Evolutionary conservation across 495 filamentous ascomycete species (phyloP), one percentile per base, ranked within the genome.

Genomic region (Xylaria telfairii): DNA sequence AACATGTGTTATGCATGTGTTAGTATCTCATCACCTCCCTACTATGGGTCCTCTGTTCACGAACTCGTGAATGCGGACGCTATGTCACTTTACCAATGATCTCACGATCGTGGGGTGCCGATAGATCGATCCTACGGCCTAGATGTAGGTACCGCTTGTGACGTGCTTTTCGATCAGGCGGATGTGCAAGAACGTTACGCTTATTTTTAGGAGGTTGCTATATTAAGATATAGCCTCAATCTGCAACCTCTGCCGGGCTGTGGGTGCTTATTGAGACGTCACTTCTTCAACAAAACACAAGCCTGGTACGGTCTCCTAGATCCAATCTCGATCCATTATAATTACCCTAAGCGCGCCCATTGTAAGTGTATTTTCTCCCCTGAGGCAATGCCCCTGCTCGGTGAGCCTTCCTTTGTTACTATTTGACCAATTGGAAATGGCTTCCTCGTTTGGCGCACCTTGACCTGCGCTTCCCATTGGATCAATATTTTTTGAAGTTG

Each of bases 221-320:
- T 75, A 75, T 72, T 75, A 75, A 73, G 64, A 75, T 72, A 71
- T 69, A 77, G 75, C 75, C 75, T 75, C 75, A 77, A 75, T 37
- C 66, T 75, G 73, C 75, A 73, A 70, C 75, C 73, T 56, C 57
- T 75, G 32, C 49, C 61, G 75, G 46, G 66, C 71, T 67, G 68
- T 68, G 39, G 65, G 66, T 73, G 71, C 73, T 75, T 72, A 75
- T 73, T 73, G 72, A 61, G 67, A 77, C 75, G 73, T 75, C 73
- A 75, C 69, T 67, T 73, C 73, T 51, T 68, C 13, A 61, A 71
- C 64, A 69, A 17, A 56, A 37, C 62, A 3, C 12, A 3, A n/a
- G 24, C n/a, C 26, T 41, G 26, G 39, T 17, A 21, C 56, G 32
- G 37, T 47, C 47, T n/a, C 21, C 26, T 42, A 12, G 13, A 24